Base-by-base conservation (phyloP, 192 early-diverging fungal genomes). In the Allomyces macrogynus region DNA sequence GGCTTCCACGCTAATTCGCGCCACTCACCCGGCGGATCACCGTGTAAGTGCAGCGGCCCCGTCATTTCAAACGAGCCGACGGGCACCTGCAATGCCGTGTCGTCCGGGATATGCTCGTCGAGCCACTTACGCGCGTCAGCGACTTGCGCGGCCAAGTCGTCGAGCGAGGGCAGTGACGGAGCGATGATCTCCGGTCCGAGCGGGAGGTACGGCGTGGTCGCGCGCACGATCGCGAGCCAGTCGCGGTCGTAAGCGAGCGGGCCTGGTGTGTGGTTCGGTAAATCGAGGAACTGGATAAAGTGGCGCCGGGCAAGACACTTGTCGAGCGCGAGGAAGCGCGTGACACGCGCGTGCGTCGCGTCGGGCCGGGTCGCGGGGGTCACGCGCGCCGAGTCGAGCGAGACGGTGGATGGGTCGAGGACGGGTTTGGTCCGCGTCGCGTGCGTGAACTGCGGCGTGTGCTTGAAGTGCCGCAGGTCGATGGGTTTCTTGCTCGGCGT, bases 201-300 rank as follows among this genome's bases (percentile, higher is more conserved):
- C 24, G 77, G 80, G 54, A 87, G 64, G 66, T 81, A 78, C n/a
- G 72, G 70, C 32, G 85, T 73, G 68, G 80, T 75, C 22, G 82
- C 79, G 40, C 80, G 78, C 43, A 82, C 80, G 54, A 91, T 88
- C 2, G 88, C 84, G 10, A 91, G 74, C 89, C 89, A 91, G 66
- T 91, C 88, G 24, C 83, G 76, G 66, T 90, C 89, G 49, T 57
- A 57, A 3, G 12, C 3, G 12, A 57, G 20, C 49, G 49, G 49
- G 1, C 49, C 49, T 3, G 49, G 16, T 0, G 16, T 57, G 49
- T 57, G 49, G 49, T 57, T 57, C 3, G 49, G 49, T 3, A 57
- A 57, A 5, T 57, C 49, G 49, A 57, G 16, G 3, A 57, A n/a
- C 9, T 57, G 16, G 16, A 57, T 14, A 57, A 57, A 57, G 12